phyloP scores from a whole-genome alignment of 1,284 basidiomycete species.

The Trichosporon asahii region DNA sequence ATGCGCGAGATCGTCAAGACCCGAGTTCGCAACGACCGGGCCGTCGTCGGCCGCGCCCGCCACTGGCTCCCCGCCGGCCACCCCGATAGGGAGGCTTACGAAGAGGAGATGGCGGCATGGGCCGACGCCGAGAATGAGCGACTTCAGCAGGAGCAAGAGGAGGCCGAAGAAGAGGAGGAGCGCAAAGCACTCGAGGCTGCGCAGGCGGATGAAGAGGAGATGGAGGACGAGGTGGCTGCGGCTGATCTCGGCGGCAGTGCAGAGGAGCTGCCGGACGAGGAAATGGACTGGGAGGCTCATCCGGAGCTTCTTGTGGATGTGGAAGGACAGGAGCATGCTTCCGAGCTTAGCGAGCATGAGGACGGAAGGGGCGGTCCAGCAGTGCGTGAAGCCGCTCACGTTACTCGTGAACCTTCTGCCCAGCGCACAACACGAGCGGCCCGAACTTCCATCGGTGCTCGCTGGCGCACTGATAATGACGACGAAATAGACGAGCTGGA shows the following conservation, averaged over 20 bases:
- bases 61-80: slow-evolving; percentile 25
- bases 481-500: background rate
- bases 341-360: background rate
- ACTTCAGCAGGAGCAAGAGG: background rate
- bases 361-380: background rate
- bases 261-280: background rate
- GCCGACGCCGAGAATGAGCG: background rate
- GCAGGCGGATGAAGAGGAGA: background rate
- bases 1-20: slow-evolving; percentile 32
- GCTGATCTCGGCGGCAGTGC: background rate
- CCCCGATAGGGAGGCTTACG: slow-evolving; percentile 12
- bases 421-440: background rate
- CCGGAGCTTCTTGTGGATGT: background rate
- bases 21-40: slow-evolving; percentile 23
- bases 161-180: slow-evolving; percentile 16
- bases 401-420: background rate
- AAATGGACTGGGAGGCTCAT: background rate
- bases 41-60: slow-evolving; percentile 35
- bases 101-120: slow-evolving; percentile 10
- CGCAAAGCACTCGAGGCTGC: background rate
- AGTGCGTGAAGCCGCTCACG: background rate
- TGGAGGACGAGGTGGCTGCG: background rate
- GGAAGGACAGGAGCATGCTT: background rate
- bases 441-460: background rate
- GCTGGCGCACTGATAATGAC: background rate